Conservation (phyloP, 202 grass and related monocot species). For the Panicum hallii region DNA sequence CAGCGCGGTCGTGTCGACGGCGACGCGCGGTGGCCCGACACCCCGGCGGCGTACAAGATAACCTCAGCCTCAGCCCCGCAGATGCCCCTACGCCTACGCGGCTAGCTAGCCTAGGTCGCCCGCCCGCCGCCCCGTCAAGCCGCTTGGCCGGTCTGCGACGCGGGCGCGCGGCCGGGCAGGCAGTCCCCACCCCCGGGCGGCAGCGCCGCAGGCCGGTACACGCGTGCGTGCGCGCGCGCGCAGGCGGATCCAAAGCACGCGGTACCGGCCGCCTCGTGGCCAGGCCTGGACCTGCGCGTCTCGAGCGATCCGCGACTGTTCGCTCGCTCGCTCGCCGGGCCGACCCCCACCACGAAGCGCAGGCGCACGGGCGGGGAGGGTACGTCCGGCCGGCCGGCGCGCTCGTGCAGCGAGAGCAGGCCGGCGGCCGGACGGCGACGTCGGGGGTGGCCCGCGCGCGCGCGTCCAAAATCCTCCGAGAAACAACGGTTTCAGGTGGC, state of each 20-base stretch:
- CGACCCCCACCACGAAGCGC: background rate
- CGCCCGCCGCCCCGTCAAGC: background rate
- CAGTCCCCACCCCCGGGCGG: background rate
- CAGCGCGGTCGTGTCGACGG: background rate
- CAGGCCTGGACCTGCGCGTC: background rate
- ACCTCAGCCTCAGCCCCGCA: background rate
- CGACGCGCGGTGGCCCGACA: background rate
- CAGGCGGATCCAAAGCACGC: conserved; percentile 15
- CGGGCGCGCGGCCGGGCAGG: no score
- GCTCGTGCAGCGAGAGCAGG: background rate
- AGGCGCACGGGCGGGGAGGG: conserved; percentile 12
- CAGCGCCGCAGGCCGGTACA: background rate
- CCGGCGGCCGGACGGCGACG: background rate
- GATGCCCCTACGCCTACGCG: background rate
- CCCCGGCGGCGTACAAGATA: background rate
- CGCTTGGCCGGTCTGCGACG: background rate
- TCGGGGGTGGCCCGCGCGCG: background rate
- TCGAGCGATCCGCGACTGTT: background rate
- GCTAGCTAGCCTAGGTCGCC: background rate
- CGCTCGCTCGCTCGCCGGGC: background rate
- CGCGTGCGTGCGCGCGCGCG: background rate
- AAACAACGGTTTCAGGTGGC: conserved; percentile 66
- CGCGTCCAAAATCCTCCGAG: conserved; percentile 17
- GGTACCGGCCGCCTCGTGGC: background rate
- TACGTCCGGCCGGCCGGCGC: no score